Conservation (phyloP, 495 filamentous ascomycete species). For the Zalerion maritima region DNA sequence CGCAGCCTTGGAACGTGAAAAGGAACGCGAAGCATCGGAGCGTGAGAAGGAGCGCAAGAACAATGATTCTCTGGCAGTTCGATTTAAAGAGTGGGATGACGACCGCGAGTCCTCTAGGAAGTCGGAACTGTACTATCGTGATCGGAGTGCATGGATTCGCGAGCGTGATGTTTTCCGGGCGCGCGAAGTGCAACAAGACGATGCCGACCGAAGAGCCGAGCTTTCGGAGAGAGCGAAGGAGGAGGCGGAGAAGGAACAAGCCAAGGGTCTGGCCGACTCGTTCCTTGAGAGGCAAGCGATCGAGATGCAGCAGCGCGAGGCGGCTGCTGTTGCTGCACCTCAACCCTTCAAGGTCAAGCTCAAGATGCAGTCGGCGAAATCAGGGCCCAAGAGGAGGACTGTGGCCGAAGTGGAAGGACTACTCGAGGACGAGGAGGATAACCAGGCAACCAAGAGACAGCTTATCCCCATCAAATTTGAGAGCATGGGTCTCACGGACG, state of each 20-base stretch:
- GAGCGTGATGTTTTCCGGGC: slow-evolving; percentile 60
- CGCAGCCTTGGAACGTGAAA: slow-evolving; percentile 71
- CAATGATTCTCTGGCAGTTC: slow-evolving; percentile 47
- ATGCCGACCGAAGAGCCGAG: slow-evolving; percentile 65
- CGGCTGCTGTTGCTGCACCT: slow-evolving; percentile 40
- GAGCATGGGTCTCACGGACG: slow-evolving; percentile 58
- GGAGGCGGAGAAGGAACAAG: slow-evolving; percentile 59
- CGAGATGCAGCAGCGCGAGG: slow-evolving; percentile 59
- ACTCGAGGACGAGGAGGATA: slow-evolving; percentile 85
- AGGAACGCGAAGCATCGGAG: slow-evolving; percentile 62
- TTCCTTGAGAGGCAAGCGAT: slow-evolving; percentile 83
- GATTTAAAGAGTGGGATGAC: slow-evolving; percentile 75
- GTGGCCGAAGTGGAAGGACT: slow-evolving; percentile 88
- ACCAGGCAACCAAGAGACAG: slow-evolving; percentile 53
- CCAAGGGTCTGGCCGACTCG: slow-evolving; percentile 74
- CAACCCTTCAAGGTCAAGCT: slow-evolving; percentile 90
- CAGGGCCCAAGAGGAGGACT: slow-evolving; percentile 54
- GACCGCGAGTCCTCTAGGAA: slow-evolving; percentile 63
- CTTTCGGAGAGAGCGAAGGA: slow-evolving; percentile 55
- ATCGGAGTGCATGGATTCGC: slow-evolving; percentile 70
- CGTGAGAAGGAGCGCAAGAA: slow-evolving; percentile 44
- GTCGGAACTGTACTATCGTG: slow-evolving; percentile 68
- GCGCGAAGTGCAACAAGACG: slow-evolving; percentile 62
- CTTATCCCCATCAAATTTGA: slow-evolving; percentile 92
- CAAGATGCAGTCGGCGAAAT: slow-evolving; percentile 58